phyloP scores from a whole-genome alignment of 495 filamentous ascomycete genomes.

The Chaetomium fimeti region DNA sequence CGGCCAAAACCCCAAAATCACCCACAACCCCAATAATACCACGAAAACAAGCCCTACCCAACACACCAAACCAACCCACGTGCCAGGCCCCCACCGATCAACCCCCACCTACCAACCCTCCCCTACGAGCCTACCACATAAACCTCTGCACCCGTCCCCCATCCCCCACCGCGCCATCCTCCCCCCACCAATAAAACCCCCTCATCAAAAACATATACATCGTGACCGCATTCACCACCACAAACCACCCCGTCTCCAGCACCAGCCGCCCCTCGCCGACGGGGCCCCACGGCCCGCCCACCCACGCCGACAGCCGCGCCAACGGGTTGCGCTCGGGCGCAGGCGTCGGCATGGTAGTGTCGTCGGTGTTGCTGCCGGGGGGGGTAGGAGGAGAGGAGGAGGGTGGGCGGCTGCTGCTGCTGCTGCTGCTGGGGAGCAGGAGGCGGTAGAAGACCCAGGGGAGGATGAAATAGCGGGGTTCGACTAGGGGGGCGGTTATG shows the following conservation, averaged over 20 bases:
- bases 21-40: no score
- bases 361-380: no score
- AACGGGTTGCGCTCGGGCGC: no score
- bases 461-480: constrained; percentile 90
- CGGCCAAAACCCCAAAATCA: no score
- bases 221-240: constrained; percentile 67
- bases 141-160: constrained; percentile 81
- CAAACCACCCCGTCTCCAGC: constrained; percentile 77
- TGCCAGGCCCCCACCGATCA: no score
- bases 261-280: constrained; percentile 46
- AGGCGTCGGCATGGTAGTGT: no score
- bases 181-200: constrained; percentile 70
- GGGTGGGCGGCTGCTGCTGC: no score
- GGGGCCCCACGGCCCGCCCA: constrained; percentile 5
- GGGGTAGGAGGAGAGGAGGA: no score
- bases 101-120: neutral
- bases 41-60: no score
- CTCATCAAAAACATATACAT: constrained; percentile 78
- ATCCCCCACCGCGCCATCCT: constrained; percentile 55
- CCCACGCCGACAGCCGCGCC: neutral
- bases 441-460: constrained; percentile 94
- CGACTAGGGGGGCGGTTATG: constrained; percentile 84
- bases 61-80: neutral
- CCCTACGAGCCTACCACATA: constrained; percentile 62
- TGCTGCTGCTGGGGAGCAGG: constrained; percentile 49